Evolutionary conservation across 2,329 filamentous ascomycete species (phyloP), one percentile per base, ranked within the genome.

Genomic region (Diaporthe sp.): DNA sequence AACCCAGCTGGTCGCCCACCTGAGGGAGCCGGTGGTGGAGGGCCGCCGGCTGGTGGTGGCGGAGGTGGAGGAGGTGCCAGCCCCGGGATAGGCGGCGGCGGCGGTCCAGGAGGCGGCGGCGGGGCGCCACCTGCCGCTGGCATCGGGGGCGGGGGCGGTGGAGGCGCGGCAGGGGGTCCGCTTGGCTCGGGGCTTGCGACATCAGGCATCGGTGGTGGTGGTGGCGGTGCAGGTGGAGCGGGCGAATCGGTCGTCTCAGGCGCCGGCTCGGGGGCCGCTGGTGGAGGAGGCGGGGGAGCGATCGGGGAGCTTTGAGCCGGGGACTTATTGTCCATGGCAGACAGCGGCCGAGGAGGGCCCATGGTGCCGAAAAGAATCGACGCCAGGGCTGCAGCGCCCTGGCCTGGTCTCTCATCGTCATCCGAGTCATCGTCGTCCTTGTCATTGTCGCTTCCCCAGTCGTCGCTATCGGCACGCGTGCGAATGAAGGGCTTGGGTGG

Each of bases 301-400:
- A 80, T 86, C 65, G 79, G 85, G 13, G 82, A 82, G 74, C 85
- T 86, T 28, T 78, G 78, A 15, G 81, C 78, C 1, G 83, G 80
- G 13, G 86, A 83, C 79, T 94, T 94, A 78, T 94, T 92, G 73
- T 94, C 95, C 83, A 94, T 92, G 9, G 95, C 94, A 28, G 95
- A 97, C 60, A 98, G 86, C 42, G 96, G 96, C 71, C 96, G 92
- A 19, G 97, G 96, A 53, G 97, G 96, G 13, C 91, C 96, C 96
- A 99, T 98, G 71, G 96, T 98, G 76, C 97, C 96, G 83, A 99
- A 99, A 28, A 99, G 89, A 76, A 98, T 97, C 9, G 95, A 98
- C 22, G 97, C 97, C 51, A 99, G 91, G 80, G 98, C 95, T 76
- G 97, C 97, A 67, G 97, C 97, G 76, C 94, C 92, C 73, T 95